Conservation (phyloP, 2,329 filamentous ascomycete genomes). For the Lachnellula cervina region DNA sequence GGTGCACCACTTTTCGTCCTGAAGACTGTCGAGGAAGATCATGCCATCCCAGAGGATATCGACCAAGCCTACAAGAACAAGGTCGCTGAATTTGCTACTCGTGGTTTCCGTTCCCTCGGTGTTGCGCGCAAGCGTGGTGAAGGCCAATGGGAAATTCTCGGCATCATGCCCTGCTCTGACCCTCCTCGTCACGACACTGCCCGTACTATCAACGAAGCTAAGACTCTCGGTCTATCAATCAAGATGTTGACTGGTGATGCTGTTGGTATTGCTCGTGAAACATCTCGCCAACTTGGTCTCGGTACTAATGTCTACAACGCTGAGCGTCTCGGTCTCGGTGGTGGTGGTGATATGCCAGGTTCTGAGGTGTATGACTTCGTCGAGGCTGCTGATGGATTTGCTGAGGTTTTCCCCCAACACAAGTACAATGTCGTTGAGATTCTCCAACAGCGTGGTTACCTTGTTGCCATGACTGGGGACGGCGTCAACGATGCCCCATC, state of each 20-base stretch:
- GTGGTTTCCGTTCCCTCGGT: conserved; percentile 91
- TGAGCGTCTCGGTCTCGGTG: conserved; percentile 84
- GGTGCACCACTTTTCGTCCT: conserved; percentile 84
- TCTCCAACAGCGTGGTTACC: conserved; percentile 85
- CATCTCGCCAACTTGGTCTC: conserved; percentile 83
- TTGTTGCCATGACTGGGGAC: conserved; percentile 94
- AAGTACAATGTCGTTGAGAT: conserved; percentile 95
- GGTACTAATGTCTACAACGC: conserved; percentile 93
- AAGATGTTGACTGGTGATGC: conserved; percentile 97
- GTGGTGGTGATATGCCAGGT: conserved; percentile 86
- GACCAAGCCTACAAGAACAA: conserved; percentile 87
- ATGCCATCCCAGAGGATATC: conserved; percentile 69
- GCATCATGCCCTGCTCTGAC: conserved; percentile 92
- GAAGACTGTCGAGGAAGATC: conserved; percentile 81
- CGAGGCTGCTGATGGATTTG: conserved; percentile 90
- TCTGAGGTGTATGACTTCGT: conserved; percentile 95
- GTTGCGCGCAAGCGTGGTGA: conserved; percentile 84
- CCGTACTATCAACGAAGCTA: conserved; percentile 85
- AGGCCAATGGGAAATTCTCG: conserved; percentile 82
- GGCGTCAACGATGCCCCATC: conserved; percentile 93
- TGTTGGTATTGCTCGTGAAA: conserved; percentile 88
- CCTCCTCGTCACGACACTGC: conserved; percentile 87
- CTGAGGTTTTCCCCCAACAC: conserved; percentile 91
- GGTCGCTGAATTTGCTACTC: conserved; percentile 83
- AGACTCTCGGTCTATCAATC: conserved; percentile 80